Conservation (phyloP, 371 early-diverging fungal species). For the Syncephalis plumigaleata region DNA sequence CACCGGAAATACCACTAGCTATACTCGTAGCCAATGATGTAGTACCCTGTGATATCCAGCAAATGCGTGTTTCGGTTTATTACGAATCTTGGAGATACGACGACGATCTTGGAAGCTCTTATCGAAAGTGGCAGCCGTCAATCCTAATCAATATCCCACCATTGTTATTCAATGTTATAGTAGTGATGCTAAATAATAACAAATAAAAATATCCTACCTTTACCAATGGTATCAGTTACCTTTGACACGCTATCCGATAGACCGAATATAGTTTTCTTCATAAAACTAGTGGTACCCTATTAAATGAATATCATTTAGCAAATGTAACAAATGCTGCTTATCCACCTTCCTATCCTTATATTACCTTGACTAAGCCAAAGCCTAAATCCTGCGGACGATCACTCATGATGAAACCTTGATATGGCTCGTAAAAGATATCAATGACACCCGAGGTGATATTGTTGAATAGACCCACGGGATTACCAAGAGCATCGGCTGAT, state of each 20-base stretch:
- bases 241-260: slow-evolving; percentile 88
- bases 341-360: slow-evolving; percentile 8
- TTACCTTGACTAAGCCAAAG: slow-evolving; percentile 79
- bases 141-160: slow-evolving; percentile 7
- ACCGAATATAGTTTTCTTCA: slow-evolving; percentile 94
- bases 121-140: slow-evolving; percentile 92
- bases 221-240: slow-evolving; percentile 89
- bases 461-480: slow-evolving; percentile 94
- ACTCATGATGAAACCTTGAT: slow-evolving; percentile 91
- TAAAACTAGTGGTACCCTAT: slow-evolving; percentile 79
- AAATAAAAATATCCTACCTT: too few relatives aligned
- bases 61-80: slow-evolving; percentile 84
- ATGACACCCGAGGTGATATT: slow-evolving; percentile 87
- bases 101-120: slow-evolving; percentile 74
- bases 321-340: neutral
- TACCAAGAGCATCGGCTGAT: slow-evolving; percentile 93
- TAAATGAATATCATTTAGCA: too few relatives aligned
- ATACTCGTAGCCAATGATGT: slow-evolving; percentile 70
- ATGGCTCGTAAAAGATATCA: slow-evolving; percentile 95
- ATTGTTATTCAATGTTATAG: neutral
- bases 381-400: slow-evolving; percentile 91
- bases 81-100: slow-evolving; percentile 58
- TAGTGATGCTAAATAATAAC: neutral
- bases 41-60: slow-evolving; percentile 85
- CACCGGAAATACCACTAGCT: slow-evolving; percentile 78